Conservation (phyloP, 352 stramenopile species). For the Phytophthora cajani region DNA sequence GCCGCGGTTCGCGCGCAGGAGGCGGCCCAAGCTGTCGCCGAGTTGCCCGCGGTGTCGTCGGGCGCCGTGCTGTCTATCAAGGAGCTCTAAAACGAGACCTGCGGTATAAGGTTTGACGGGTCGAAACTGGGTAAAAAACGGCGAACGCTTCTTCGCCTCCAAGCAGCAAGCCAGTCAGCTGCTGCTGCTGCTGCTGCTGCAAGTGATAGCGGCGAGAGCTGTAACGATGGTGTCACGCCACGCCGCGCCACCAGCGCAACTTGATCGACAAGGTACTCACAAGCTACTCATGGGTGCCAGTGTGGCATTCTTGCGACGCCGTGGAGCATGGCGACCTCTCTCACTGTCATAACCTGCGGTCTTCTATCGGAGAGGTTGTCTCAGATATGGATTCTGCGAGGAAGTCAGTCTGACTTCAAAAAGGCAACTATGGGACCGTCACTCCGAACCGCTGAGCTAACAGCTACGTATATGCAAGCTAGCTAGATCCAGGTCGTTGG, state of each 20-base stretch:
- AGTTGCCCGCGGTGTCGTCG: slow-evolving; percentile 23
- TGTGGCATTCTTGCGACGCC: not conserved
- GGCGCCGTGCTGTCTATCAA: slow-evolving; percentile 38
- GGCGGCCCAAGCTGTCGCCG: slow-evolving; percentile 24
- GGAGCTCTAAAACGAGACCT: slow-evolving; percentile 19
- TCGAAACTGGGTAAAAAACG: not conserved
- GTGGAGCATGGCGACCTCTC: not conserved
- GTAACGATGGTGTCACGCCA: not conserved
- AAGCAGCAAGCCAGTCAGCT: not conserved
- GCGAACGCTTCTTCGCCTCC: too few species aligned
- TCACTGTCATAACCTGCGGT: not conserved
- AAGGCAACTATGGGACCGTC: slow-evolving; percentile 18
- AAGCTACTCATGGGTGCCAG: not conserved
- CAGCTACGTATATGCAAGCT: not conserved
- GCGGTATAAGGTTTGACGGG: slow-evolving; percentile 4
- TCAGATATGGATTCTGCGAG: not conserved
- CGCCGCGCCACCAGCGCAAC: not conserved
- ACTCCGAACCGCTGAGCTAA: slow-evolving; percentile 12
- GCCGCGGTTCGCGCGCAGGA: slow-evolving; percentile 1
- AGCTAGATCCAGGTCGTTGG: slow-evolving; percentile 4
- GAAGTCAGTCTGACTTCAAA: slow-evolving; percentile 6
- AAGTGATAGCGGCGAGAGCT: not conserved
- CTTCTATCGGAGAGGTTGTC: not conserved
- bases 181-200: too few species aligned
- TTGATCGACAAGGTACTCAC: slow-evolving; percentile 6